These are phyloP conservation scores for Furcasterigmium furcatum DNA, from an alignment of 2,329 filamentous ascomycete genomes.

Conservation along the genomic window DNA sequence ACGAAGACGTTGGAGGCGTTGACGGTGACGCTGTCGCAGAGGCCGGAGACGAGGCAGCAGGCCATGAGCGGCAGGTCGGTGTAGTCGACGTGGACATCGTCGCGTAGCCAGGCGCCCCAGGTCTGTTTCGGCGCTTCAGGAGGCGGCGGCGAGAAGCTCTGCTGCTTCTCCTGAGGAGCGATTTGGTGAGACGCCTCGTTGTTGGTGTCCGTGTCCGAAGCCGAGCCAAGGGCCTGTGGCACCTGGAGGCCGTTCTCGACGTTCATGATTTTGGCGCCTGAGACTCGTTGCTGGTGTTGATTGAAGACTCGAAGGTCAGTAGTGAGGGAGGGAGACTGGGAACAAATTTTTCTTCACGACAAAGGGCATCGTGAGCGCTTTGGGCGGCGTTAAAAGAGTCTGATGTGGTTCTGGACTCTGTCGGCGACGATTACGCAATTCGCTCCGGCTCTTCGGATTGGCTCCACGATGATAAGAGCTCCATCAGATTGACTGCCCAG, in stretches of 20 bases:
- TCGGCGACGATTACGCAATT: constrained; percentile 7
- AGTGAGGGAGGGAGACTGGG: background rate
- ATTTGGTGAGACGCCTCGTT: constrained; percentile 2
- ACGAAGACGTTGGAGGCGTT: constrained; percentile 35
- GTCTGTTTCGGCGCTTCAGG: constrained; percentile 2
- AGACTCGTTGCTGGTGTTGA: background rate
- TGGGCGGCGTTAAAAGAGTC: background rate
- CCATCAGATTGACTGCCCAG: background rate
- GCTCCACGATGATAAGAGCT: background rate
- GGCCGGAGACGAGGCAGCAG: constrained; percentile 32
- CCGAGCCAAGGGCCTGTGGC: constrained; percentile 1
- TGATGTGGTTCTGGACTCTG: background rate
- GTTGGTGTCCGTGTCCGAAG: constrained; percentile 6
- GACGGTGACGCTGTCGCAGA: constrained; percentile 36
- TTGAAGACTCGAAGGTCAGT: no score
- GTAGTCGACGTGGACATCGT: constrained; percentile 11
- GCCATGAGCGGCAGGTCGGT: constrained; percentile 34
- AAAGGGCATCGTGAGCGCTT: background rate
- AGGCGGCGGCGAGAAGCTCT: no score
- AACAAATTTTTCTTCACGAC: background rate
- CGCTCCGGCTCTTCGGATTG: constrained; percentile 8
- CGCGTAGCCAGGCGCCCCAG: constrained; percentile 10
- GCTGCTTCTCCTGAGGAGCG: background rate
- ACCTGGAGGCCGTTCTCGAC: constrained; percentile 6
- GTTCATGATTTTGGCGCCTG: constrained; percentile 6